phyloP scores from a whole-genome alignment of 2,329 filamentous ascomycete genomes.

The Colletotrichum navitas region DNA sequence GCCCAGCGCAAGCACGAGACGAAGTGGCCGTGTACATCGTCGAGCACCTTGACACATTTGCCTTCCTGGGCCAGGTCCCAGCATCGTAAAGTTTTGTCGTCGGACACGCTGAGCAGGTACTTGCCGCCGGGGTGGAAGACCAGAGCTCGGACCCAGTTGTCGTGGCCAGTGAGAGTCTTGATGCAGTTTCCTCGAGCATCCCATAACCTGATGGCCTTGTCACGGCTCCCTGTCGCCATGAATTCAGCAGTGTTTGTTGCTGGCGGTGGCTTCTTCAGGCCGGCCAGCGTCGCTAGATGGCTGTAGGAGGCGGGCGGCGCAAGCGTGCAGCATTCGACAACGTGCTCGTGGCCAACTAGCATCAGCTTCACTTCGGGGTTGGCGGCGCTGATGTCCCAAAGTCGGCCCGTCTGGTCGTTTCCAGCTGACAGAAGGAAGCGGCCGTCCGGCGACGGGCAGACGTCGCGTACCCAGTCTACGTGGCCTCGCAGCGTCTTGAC shows the following conservation, averaged over 20 bases:
- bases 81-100: slow-evolving; percentile 93
- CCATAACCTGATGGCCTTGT: slow-evolving; percentile 93
- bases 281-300: slow-evolving; percentile 82
- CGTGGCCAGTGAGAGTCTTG: slow-evolving; percentile 87
- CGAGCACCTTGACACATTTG: slow-evolving; percentile 86
- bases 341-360: slow-evolving; percentile 88
- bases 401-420: slow-evolving; percentile 82
- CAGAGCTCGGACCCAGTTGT: slow-evolving; percentile 91
- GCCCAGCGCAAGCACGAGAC: slow-evolving; percentile 91
- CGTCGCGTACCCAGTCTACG: slow-evolving; percentile 90
- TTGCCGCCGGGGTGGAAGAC: slow-evolving; percentile 94
- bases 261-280: slow-evolving; percentile 84
- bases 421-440: slow-evolving; percentile 86
- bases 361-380: slow-evolving; percentile 80
- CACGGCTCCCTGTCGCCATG: slow-evolving; percentile 87
- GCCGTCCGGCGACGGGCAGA: slow-evolving; percentile 85
- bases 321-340: slow-evolving; percentile 87
- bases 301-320: slow-evolving; percentile 84
- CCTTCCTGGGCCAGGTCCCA: slow-evolving; percentile 95
- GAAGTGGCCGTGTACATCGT: slow-evolving; percentile 85
- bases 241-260: slow-evolving; percentile 84
- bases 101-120: slow-evolving; percentile 85
- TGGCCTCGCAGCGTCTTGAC: slow-evolving; percentile 91
- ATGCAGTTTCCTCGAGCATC: slow-evolving; percentile 86
- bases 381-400: slow-evolving; percentile 85